Base-by-base conservation (phyloP, 2,329 filamentous ascomycete genomes). In the Monosporascus sp. region DNA sequence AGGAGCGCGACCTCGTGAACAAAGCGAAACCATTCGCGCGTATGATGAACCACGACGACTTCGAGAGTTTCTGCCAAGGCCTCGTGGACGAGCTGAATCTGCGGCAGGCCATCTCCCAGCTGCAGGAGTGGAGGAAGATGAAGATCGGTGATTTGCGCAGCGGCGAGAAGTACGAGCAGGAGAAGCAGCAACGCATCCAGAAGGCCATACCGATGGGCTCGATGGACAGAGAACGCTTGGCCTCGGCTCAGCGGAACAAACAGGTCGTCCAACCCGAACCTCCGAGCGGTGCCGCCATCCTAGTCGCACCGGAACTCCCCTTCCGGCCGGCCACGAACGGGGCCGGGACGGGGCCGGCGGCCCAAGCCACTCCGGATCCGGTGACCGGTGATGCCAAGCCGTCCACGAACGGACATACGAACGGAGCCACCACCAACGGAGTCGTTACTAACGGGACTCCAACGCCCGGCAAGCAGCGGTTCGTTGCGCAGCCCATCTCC, bases 11-110 rank as follows among this genome's bases (percentile, higher is more conserved):
- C 51, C 73, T 97, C 16, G 72, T 96, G 17, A 93, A 93, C 72
- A 96, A 96, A 68, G 88, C 91, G 5, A 99, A 99, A 65, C 94
- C 94, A 0, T 97, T 97, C 65, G 93, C 91, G 3, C 84, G 93
- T 43, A 95, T 97, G 83, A 97, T 97, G 93, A 96, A 93, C 64
- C 87, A 88, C 62, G 80, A 87, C 47, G 94, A 99, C 69, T 97
- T 96, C 65, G 88, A 95, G 58, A 83, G 86, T 11, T 86, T 97
- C 61, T 89, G 87, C 60, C 86, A 91, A 56, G 92, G 91, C 2
- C 75, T 99, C 1, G 82, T 96, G 47, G 92, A 96, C 63, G 94
- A 99, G 71, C 84, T 94, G 58, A 96, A 96, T 61, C 76, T 99
- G 19, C 85, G 94, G 2, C 86, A 95, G 65, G 94, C 94, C 38